These are phyloP conservation scores for Botryotinia globosa DNA, from an alignment of 2,329 filamentous ascomycete genomes.

Conservation along the genomic window DNA sequence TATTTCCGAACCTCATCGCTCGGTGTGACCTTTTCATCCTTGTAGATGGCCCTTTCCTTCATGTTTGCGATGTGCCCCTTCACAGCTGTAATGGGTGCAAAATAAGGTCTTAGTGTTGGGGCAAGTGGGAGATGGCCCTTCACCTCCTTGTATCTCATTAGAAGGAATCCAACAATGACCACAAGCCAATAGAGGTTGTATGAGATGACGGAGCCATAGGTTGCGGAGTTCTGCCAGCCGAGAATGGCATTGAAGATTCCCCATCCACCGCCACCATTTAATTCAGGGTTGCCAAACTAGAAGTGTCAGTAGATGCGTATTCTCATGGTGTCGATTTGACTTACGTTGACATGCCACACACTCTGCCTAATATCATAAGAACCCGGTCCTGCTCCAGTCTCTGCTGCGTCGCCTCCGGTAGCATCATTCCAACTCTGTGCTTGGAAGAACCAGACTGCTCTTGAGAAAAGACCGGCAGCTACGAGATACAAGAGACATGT, in stretches of 20 bases:
- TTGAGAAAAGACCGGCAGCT: slow-evolving; percentile 77
- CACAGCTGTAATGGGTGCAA: slow-evolving; percentile 7
- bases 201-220: slow-evolving; percentile 80
- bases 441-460: slow-evolving; percentile 72
- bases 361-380: slow-evolving; percentile 76
- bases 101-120: slow-evolving; percentile 1
- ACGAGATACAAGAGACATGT: slow-evolving; percentile 84
- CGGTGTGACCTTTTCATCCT: neutral
- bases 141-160: slow-evolving; percentile 65
- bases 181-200: slow-evolving; percentile 87
- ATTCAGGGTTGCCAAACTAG: slow-evolving; percentile 74
- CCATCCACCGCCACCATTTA: slow-evolving; percentile 76
- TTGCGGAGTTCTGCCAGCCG: slow-evolving; percentile 86
- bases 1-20: neutral
- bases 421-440: slow-evolving; percentile 58
- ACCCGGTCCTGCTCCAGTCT: slow-evolving; percentile 65
- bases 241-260: slow-evolving; percentile 83
- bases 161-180: slow-evolving; percentile 62
- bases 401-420: slow-evolving; percentile 53
- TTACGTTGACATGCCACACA: slow-evolving; percentile 79
- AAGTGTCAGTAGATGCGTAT: slow-evolving; percentile 13
- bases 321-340: slow-evolving; percentile 34
- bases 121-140: slow-evolving; percentile 46
- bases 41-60: slow-evolving; percentile 14
- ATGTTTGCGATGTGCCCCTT: slow-evolving; percentile 8